Evolutionary conservation across 2,329 filamentous ascomycete species (phyloP).

Genomic region (Penicillium brevicompactum): DNA sequence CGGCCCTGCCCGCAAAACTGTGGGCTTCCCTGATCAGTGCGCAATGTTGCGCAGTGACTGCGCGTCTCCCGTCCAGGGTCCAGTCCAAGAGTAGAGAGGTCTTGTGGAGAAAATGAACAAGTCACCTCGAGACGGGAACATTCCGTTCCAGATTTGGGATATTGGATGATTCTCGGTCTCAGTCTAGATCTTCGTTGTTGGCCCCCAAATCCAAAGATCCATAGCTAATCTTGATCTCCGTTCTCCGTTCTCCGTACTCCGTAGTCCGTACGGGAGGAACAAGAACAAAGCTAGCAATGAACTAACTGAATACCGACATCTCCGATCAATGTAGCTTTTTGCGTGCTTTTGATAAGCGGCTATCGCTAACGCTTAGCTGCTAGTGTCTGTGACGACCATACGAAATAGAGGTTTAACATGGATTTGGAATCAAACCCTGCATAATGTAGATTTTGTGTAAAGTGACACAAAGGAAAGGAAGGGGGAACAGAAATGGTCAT

Average conservation of each 20-base stretch:
- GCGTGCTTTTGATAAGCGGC: conserved; percentile 10
- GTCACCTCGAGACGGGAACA: background rate
- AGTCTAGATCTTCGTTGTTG: background rate
- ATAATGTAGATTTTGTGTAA: background rate
- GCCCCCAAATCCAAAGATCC: background rate
- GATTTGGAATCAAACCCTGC: conserved; percentile 2
- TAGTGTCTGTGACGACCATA: conserved; percentile 4
- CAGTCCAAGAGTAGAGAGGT: conserved; percentile 1
- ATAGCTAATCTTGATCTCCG: background rate
- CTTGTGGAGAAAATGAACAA: background rate
- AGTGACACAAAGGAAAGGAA: background rate
- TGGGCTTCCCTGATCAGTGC: background rate
- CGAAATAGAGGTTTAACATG: background rate
- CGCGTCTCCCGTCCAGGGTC: conserved; percentile 9
- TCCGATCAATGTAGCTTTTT: background rate
- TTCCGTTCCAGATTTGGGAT: background rate
- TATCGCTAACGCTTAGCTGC: conserved; percentile 12
- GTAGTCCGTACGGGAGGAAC: too few species aligned
- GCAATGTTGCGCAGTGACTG: conserved; percentile 11
- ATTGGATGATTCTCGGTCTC: background rate
- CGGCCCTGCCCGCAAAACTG: background rate
- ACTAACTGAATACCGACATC: background rate
- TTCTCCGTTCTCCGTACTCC: too few species aligned
- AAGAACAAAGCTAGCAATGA: background rate
- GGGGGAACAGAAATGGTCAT: background rate